Conservation (phyloP, 2,329 filamentous ascomycete species). For the Fusarium sp. region DNA sequence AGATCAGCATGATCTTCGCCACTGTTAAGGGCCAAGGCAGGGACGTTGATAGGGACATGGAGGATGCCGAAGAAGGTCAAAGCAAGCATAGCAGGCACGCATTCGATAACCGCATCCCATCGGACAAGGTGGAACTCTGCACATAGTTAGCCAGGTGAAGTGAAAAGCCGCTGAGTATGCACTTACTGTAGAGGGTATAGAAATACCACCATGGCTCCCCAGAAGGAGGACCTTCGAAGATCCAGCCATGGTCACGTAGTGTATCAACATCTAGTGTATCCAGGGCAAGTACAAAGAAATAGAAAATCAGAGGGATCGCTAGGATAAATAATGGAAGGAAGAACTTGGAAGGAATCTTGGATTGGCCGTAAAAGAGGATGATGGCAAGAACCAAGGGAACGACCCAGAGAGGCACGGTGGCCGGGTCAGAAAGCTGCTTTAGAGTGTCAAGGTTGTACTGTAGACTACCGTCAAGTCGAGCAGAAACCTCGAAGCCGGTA, state of each 20-base stretch:
- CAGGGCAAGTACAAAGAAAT: conserved; percentile 77
- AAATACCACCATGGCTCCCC: conserved; percentile 97
- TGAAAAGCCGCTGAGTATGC: too few species aligned
- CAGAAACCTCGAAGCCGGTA: conserved; percentile 93
- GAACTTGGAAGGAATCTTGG: conserved; percentile 82
- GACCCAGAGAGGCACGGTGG: conserved; percentile 85
- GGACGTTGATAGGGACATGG: conserved; percentile 98
- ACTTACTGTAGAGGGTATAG: conserved; percentile 91
- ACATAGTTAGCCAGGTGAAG: conserved; percentile 29
- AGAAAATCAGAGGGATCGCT: conserved; percentile 79
- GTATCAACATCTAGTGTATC: conserved; percentile 73
- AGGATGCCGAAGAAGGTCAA: conserved; percentile 97
- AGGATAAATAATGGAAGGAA: conserved; percentile 90
- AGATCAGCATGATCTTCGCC: conserved; percentile 93
- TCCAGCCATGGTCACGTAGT: conserved; percentile 83
- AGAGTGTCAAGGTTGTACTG: conserved; percentile 83
- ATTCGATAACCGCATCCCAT: conserved; percentile 85
- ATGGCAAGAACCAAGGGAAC: conserved; percentile 82
- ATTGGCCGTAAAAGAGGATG: conserved; percentile 79
- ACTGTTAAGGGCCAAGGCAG: conserved; percentile 87
- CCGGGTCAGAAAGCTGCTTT: conserved; percentile 75
- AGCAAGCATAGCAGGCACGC: conserved; percentile 93
- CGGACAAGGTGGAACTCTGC: conserved; percentile 83
- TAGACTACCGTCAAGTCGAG: conserved; percentile 85
- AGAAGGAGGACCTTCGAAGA: conserved; percentile 86